Percentiles rank a stretch among this genome's conserved stretches.
Conservation (phyloP, 352 stramenopile species). For the Pythium phragmiticola region DNA sequence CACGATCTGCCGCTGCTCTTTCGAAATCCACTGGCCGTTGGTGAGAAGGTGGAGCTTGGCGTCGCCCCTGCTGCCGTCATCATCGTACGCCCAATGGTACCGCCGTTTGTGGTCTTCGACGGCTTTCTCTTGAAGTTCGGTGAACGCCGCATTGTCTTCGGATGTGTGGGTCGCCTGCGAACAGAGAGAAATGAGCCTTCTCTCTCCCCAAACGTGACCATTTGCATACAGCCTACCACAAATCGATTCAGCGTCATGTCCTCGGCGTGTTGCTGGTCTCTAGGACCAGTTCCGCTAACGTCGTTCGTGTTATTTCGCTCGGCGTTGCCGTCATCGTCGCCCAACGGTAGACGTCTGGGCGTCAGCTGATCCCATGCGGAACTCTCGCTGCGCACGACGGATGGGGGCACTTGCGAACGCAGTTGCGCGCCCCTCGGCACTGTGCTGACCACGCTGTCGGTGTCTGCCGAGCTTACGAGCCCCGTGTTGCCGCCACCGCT, state of each 20-base stretch:
- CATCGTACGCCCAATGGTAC: constrained; percentile 83
- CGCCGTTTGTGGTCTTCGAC: constrained; percentile 60
- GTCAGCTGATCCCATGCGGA: constrained; percentile 69
- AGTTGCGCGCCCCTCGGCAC: not conserved
- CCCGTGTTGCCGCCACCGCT: not conserved
- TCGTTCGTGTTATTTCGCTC: not conserved
- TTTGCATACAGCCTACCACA: constrained; percentile 35
- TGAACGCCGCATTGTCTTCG: constrained; percentile 82
- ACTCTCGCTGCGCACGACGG: constrained; percentile 8
- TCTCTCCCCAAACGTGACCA: not conserved
- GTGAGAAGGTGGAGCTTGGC: constrained; percentile 66
- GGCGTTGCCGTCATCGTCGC: constrained; percentile 11
- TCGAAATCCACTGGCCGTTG: constrained; percentile 74
- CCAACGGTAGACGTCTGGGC: constrained; percentile 19
- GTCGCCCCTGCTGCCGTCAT: constrained; percentile 46
- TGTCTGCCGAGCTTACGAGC: not conserved
- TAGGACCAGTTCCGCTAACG: not conserved
- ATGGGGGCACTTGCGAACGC: not conserved
- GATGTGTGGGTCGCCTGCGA: constrained; percentile 73
- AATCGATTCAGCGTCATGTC: constrained; percentile 65
- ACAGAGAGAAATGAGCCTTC: not conserved
- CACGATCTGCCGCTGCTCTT: constrained; percentile 53
- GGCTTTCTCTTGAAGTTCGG: constrained; percentile 69
- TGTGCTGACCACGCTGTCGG: constrained; percentile 1
- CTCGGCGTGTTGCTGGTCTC: not conserved